Evolutionary conservation across 352 stramenopile species (phyloP).

Genomic region (Phytophthora agathidicida): DNA sequence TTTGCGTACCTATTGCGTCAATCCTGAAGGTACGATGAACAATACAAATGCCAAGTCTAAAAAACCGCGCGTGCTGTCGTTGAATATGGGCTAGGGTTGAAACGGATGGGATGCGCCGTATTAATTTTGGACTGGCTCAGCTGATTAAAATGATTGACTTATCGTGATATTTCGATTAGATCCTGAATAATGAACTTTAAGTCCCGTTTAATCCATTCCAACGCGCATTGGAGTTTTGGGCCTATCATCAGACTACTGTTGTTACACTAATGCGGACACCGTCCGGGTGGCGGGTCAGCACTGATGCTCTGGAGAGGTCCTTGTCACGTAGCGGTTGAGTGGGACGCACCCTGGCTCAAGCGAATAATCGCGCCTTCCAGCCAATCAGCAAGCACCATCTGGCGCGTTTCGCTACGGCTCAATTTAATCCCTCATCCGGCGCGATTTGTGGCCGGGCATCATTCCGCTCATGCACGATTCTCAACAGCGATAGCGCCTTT

Average conservation of each 20-base stretch:
- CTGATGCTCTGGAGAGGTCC: no score
- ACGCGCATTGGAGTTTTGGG: no score
- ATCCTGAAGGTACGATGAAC: slow-evolving; percentile 6
- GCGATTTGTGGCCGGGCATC: background rate
- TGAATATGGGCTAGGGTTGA: background rate
- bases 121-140: slow-evolving; percentile 34
- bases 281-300: no score
- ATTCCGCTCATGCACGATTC: slow-evolving; percentile 4
- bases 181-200: no score
- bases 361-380: slow-evolving; percentile 7
- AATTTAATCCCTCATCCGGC: slow-evolving; percentile 23
- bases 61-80: no score
- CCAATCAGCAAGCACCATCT: slow-evolving; percentile 25
- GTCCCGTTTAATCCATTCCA: no score
- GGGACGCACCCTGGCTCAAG: slow-evolving; percentile 13
- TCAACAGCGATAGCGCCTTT: background rate
- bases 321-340: background rate
- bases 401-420: slow-evolving; percentile 12
- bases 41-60: slow-evolving; percentile 8
- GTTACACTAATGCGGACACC: no score
- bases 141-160: no score
- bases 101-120: slow-evolving; percentile 8
- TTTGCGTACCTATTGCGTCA: background rate
- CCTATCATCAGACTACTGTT: no score
- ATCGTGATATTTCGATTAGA: no score